Percentiles rank a stretch among this genome's conserved stretches.
phyloP scores from a whole-genome alignment of 2,329 filamentous ascomycete genomes.

The Ophiostoma perfectum region DNA sequence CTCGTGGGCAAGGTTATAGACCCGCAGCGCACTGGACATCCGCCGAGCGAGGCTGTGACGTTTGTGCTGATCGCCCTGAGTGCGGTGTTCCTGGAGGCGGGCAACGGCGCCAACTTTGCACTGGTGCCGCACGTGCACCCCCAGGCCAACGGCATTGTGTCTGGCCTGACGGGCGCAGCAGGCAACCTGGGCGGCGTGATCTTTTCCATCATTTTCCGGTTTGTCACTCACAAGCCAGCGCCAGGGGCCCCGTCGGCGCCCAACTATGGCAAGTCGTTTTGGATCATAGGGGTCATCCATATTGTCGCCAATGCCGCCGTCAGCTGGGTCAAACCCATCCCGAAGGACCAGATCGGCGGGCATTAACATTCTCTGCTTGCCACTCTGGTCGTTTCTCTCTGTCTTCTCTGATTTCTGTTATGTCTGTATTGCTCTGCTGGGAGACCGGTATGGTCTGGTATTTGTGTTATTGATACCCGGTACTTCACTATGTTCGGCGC shows the following conservation, averaged over 20 bases:
- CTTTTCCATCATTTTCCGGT: slow-evolving; percentile 79
- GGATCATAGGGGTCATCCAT: slow-evolving; percentile 75
- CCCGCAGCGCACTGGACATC: slow-evolving; percentile 36
- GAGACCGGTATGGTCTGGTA: background rate
- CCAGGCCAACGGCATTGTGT: slow-evolving; percentile 70
- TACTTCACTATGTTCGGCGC: background rate
- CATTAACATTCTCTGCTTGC: slow-evolving; percentile 28
- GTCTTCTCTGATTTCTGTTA: background rate
- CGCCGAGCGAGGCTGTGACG: slow-evolving; percentile 58
- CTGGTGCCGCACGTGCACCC: slow-evolving; percentile 84
- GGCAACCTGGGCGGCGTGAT: slow-evolving; percentile 83
- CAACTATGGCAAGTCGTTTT: slow-evolving; percentile 65
- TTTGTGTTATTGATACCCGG: slow-evolving; percentile 4
- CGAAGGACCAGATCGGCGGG: slow-evolving; percentile 48
- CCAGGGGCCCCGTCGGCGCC: slow-evolving; percentile 21
- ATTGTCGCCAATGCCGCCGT: slow-evolving; percentile 64
- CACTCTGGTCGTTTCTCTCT: background rate
- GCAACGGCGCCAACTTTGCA: slow-evolving; percentile 81
- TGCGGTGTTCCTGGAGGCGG: slow-evolving; percentile 77
- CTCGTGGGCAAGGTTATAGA: slow-evolving; percentile 52
- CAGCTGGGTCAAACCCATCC: slow-evolving; percentile 50
- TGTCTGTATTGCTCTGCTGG: background rate
- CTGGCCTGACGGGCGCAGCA: slow-evolving; percentile 69
- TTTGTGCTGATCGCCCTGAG: slow-evolving; percentile 71
- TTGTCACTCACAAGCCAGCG: slow-evolving; percentile 35